Evolutionary conservation across 2,329 filamentous ascomycete species (phyloP).

Genomic region (Thielaviopsis musarum): DNA sequence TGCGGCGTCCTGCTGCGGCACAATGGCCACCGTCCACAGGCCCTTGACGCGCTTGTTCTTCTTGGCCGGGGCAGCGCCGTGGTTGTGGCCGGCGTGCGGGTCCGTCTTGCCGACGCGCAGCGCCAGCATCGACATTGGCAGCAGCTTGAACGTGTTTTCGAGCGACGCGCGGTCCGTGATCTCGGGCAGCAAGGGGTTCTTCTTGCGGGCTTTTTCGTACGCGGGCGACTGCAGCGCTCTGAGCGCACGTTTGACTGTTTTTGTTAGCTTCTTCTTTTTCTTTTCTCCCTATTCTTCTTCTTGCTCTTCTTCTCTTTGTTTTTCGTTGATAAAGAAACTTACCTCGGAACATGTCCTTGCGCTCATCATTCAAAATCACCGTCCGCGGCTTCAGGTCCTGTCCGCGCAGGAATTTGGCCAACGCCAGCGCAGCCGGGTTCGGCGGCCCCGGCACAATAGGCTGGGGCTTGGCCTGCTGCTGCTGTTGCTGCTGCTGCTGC

Average conservation of each 20-base stretch:
- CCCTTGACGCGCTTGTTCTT: slow-evolving; percentile 84
- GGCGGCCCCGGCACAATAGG: slow-evolving; percentile 64
- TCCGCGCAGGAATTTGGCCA: slow-evolving; percentile 71
- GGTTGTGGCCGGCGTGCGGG: slow-evolving; percentile 48
- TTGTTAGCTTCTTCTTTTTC: slow-evolving; percentile 1
- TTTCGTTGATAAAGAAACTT: slow-evolving; percentile 14
- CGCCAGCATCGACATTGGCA: slow-evolving; percentile 86
- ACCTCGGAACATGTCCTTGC: slow-evolving; percentile 98
- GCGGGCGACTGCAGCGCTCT: slow-evolving; percentile 76
- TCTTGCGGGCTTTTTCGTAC: slow-evolving; percentile 76
- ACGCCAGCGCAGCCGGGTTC: slow-evolving; percentile 72
- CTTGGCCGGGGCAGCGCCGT: slow-evolving; percentile 41
- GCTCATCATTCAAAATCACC: slow-evolving; percentile 85
- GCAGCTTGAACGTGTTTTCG: slow-evolving; percentile 85
- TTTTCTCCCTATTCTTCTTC: background rate
- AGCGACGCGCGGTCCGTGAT: slow-evolving; percentile 78
- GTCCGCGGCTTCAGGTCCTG: slow-evolving; percentile 82
- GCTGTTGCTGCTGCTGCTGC: slow-evolving; percentile 15
- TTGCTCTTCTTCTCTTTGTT: background rate
- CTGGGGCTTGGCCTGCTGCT: slow-evolving; percentile 35
- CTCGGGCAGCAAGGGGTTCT: slow-evolving; percentile 76
- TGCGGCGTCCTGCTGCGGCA: slow-evolving; percentile 79
- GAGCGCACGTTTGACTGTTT: slow-evolving; percentile 80
- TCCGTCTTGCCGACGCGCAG: slow-evolving; percentile 67
- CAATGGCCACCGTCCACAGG: slow-evolving; percentile 87